Percentiles rank a stretch among this genome's conserved stretches.
Conservation (phyloP, 176 grass and related monocot genomes). For the Paspalum notatum region DNA sequence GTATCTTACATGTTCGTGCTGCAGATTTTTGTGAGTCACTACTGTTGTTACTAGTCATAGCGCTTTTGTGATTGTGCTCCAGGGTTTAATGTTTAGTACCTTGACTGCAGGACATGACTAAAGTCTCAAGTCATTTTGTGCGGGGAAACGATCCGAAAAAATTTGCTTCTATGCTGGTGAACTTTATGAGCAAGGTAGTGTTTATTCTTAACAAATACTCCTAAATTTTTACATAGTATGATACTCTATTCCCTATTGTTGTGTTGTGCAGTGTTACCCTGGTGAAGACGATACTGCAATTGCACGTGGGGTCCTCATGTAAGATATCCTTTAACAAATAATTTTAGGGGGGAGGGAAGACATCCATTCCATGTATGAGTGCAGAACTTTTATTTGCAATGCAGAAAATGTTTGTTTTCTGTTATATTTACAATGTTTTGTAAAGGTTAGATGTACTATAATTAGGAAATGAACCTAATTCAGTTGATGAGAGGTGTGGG, state of each 20-base stretch:
- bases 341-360: background rate
- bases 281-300: constrained; percentile 97
- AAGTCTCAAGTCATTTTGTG: constrained; percentile 97
- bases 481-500: background rate
- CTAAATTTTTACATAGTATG: background rate
- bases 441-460: constrained; percentile 13
- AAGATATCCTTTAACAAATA: constrained; percentile 45
- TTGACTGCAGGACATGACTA: constrained; percentile 87
- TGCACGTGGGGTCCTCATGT: constrained; percentile 87
- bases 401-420: constrained; percentile 7
- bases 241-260: constrained; percentile 25
- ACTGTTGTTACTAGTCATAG: constrained; percentile 21
- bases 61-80: constrained; percentile 12
- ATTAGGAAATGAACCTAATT: background rate
- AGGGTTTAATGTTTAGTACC: constrained; percentile 34
- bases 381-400: constrained; percentile 10
- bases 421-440: constrained; percentile 29
- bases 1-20: constrained; percentile 30
- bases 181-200: constrained; percentile 98
- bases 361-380: constrained; percentile 14
- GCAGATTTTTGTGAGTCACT: background rate
- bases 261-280: constrained; percentile 81
- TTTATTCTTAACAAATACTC: constrained; percentile 13
- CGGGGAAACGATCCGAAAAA: constrained; percentile 85
- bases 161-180: constrained; percentile 82